Percentiles rank a stretch among this genome's conserved stretches.
Conservation (phyloP, 495 filamentous ascomycete genomes). For the Chaetomium cochliodes region DNA sequence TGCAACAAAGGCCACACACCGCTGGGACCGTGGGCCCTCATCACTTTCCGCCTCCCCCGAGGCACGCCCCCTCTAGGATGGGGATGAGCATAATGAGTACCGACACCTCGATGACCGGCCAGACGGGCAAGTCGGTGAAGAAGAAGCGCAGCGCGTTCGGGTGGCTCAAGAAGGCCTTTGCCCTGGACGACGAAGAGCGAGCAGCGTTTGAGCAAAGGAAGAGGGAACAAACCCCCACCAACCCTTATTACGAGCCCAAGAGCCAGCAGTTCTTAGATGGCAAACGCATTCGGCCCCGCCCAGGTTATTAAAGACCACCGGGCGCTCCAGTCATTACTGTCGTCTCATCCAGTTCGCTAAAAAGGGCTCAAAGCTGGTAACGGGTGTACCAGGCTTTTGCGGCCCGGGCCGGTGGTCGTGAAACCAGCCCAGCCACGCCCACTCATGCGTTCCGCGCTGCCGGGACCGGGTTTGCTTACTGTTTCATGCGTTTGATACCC, state of each 20-base stretch:
- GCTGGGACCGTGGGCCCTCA: conserved; percentile 38
- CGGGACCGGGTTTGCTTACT: conserved; percentile 9
- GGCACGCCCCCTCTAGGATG: conserved; percentile 50
- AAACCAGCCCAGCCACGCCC: neutral
- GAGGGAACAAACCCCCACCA: conserved; percentile 39
- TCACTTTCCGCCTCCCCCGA: conserved; percentile 34
- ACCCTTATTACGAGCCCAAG: conserved; percentile 45
- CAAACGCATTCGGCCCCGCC: conserved; percentile 36
- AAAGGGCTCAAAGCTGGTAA: neutral
- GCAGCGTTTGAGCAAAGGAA: conserved; percentile 50
- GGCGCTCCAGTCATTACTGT: neutral
- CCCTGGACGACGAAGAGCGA: conserved; percentile 56
- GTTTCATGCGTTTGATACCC: conserved; percentile 19
- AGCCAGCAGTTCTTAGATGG: conserved; percentile 48
- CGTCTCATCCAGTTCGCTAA: neutral
- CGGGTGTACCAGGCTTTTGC: neutral
- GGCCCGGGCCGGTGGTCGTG: conserved; percentile 19
- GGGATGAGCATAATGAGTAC: conserved; percentile 54
- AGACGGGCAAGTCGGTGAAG: conserved; percentile 44
- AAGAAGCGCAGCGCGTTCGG: conserved; percentile 61
- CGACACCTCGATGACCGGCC: conserved; percentile 37
- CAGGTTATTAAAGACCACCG: neutral
- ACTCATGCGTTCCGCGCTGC: conserved; percentile 15
- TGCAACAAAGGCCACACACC: conserved; percentile 57
- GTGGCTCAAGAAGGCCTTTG: conserved; percentile 60